Evolutionary conservation across 1,139 yeast genomes (phyloP).

Genomic region (Candida pseudoviswanathii): DNA sequence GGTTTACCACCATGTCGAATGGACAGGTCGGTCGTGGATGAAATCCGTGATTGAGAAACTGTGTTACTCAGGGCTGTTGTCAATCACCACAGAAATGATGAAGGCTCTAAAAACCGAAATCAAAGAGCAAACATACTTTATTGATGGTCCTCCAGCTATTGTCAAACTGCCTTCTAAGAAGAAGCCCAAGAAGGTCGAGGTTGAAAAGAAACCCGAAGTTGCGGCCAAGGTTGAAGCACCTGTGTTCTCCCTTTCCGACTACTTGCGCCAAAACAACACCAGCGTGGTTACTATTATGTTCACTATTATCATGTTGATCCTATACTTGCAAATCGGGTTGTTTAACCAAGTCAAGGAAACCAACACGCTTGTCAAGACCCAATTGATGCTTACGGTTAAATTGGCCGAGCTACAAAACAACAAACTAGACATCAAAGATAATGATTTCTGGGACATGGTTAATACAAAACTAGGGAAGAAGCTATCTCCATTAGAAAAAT

Average conservation of each 20-base stretch:
- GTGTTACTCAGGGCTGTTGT: constrained; percentile 49
- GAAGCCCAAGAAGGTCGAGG: constrained; percentile 7
- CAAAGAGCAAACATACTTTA: constrained; percentile 22
- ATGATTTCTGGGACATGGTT: constrained; percentile 31
- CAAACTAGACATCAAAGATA: constrained; percentile 7
- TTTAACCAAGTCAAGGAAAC: constrained; percentile 25
- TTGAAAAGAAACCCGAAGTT: constrained; percentile 6
- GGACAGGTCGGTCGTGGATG: constrained; percentile 63
- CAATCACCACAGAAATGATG: constrained; percentile 37
- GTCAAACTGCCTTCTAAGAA: constrained; percentile 10
- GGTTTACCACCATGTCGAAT: constrained; percentile 48
- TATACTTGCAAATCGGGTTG: constrained; percentile 27
- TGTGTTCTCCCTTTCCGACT: constrained; percentile 14
- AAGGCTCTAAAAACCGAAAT: constrained; percentile 33
- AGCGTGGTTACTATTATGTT: constrained; percentile 23
- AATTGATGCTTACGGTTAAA: constrained; percentile 26
- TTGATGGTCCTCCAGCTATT: constrained; percentile 22
- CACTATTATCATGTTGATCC: constrained; percentile 23
- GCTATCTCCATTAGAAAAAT: constrained; percentile 23
- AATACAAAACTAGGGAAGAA: constrained; percentile 21
- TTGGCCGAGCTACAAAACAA: constrained; percentile 17
- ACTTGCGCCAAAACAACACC: constrained; percentile 20
- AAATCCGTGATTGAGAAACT: constrained; percentile 55
- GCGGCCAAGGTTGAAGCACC: neutral
- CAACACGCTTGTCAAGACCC: constrained; percentile 27